Conservation (phyloP, 139 green algal genomes). For the Desmodesmus armatus region DNA sequence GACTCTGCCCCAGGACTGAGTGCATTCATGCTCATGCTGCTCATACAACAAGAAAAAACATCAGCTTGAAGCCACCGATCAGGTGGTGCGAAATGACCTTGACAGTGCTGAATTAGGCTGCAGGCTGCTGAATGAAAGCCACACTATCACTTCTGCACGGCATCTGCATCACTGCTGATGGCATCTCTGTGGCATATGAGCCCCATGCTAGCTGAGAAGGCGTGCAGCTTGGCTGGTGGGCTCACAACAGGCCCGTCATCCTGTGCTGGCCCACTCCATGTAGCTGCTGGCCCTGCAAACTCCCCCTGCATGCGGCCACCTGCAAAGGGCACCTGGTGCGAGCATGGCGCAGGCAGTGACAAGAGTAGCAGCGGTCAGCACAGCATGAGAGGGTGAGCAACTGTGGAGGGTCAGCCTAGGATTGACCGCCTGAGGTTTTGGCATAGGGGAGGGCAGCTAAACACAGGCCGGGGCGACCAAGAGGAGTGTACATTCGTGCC, state of each 20-base stretch:
- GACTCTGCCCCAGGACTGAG: no score
- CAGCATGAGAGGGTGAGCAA: no score
- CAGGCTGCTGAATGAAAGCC: not conserved
- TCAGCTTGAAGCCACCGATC: no score
- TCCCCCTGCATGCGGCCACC: constrained; percentile 34
- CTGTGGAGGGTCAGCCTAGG: no score
- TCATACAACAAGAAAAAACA: no score
- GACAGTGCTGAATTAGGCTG: not conserved
- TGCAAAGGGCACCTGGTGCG: constrained; percentile 7
- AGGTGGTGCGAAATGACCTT: not conserved
- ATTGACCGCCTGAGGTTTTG: no score
- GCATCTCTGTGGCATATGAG: not conserved
- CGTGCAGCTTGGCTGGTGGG: constrained; percentile 2
- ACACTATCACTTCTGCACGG: not conserved
- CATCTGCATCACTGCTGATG: not conserved
- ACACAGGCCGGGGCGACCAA: no score
- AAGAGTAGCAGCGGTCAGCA: no score
- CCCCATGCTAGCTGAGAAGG: not conserved
- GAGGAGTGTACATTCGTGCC: no score
- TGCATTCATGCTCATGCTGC: no score
- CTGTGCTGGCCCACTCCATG: not conserved
- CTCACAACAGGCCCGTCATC: not conserved
- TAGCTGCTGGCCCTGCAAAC: constrained; percentile 1
- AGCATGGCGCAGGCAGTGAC: no score
- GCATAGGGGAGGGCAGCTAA: no score